These are phyloP conservation scores for Mortierella sp. DNA, from an alignment of 371 early-diverging fungal species.

Conservation along the genomic window DNA sequence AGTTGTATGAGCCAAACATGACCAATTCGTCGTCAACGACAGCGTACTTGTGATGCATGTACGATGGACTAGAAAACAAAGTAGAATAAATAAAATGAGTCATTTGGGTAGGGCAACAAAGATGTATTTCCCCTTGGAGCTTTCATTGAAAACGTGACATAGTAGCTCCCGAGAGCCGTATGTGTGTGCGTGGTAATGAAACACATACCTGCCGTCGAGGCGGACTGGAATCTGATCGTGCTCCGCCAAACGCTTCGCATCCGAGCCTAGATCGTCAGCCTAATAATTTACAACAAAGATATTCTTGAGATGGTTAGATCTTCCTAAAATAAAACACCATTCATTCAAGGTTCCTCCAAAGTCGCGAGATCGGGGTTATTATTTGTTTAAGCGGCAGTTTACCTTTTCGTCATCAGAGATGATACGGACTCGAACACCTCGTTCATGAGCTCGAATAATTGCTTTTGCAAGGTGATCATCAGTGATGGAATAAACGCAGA, in stretches of 20 bases:
- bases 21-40: constrained; percentile 59
- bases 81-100: not conserved
- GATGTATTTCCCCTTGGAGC: no score
- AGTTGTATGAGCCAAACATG: constrained; percentile 72
- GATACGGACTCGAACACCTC: constrained; percentile 67
- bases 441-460: constrained; percentile 58
- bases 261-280: constrained; percentile 45
- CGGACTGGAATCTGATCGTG: constrained; percentile 33
- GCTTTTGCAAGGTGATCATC: constrained; percentile 64
- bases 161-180: no score
- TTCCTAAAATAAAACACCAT: no score
- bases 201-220: constrained; percentile 35
- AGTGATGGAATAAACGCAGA: constrained; percentile 69
- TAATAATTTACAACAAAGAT: constrained; percentile 1
- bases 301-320: no score
- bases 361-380: not conserved
- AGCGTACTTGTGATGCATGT: constrained; percentile 75
- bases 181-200: no score
- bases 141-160: no score
- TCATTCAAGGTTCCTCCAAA: no score
- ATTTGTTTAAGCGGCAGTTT: not conserved
- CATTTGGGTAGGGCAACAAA: not conserved
- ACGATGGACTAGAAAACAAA: constrained; percentile 40
- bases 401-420: constrained; percentile 54
- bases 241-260: constrained; percentile 36